phyloP scores from a whole-genome alignment of 2,329 filamentous ascomycete genomes.

The Cladosporium oxysporum region DNA sequence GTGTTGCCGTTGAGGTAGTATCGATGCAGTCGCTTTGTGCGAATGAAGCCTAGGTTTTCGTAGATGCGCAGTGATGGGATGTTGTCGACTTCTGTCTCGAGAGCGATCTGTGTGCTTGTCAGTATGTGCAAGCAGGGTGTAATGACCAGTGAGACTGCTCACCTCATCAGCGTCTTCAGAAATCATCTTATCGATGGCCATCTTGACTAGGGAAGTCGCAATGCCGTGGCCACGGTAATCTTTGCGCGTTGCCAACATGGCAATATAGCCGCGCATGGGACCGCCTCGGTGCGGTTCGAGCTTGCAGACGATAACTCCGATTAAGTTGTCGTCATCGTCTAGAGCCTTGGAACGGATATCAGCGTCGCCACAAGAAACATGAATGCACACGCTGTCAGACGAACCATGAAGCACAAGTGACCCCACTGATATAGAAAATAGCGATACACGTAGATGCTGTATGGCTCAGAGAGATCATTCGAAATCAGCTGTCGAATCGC shows the following conservation, averaged over 20 bases:
- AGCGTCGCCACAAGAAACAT: background rate
- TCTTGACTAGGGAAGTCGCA: slow-evolving; percentile 80
- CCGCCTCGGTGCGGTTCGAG: slow-evolving; percentile 86
- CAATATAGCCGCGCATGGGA: slow-evolving; percentile 90
- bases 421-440: slow-evolving; percentile 99
- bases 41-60: slow-evolving; percentile 85
- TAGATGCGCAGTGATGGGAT: slow-evolving; percentile 87
- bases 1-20: slow-evolving; percentile 98
- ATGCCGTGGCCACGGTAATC: slow-evolving; percentile 81
- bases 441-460: slow-evolving; percentile 98
- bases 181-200: slow-evolving; percentile 89
- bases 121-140: background rate
- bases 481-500: slow-evolving; percentile 91
- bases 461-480: slow-evolving; percentile 94
- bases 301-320: slow-evolving; percentile 93
- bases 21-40: slow-evolving; percentile 88
- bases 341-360: slow-evolving; percentile 47
- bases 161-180: slow-evolving; percentile 80
- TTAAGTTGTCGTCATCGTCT: slow-evolving; percentile 62
- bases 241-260: slow-evolving; percentile 92
- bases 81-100: slow-evolving; percentile 96
- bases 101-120: slow-evolving; percentile 61
- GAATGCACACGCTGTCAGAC: slow-evolving; percentile 5
- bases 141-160: slow-evolving; percentile 8
- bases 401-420: slow-evolving; percentile 92